A percentile compares a stretch with the other conserved stretches of the same genome.
Evolutionary conservation across 2,329 filamentous ascomycete genomes (phyloP).

Genomic region (Calonectria montana): DNA sequence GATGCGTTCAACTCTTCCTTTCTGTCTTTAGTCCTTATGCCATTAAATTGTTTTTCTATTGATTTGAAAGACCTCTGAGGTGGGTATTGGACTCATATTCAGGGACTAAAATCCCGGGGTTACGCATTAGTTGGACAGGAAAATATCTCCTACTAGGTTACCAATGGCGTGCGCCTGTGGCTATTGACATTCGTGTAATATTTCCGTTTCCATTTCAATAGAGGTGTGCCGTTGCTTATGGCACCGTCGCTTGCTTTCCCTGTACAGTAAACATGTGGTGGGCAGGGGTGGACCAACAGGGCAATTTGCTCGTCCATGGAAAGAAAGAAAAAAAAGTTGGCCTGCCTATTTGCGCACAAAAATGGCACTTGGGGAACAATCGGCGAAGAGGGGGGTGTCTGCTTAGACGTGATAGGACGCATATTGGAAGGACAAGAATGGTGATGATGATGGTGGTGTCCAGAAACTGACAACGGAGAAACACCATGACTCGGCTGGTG

Average conservation of each 20-base stretch:
- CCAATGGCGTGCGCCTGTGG: background rate
- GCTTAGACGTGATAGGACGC: background rate
- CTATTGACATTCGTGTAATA: background rate
- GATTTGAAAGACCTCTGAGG: background rate
- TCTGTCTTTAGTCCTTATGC: background rate
- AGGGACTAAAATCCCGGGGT: constrained; percentile 15
- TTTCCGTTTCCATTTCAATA: constrained; percentile 3
- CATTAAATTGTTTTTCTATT: no score
- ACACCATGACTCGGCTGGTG: constrained; percentile 18
- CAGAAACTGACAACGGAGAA: constrained; percentile 7
- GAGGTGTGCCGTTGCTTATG: constrained; percentile 10
- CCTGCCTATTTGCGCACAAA: background rate
- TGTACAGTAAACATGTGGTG: background rate
- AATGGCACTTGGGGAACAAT: background rate
- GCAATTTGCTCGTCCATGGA: background rate
- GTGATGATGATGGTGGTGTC: constrained; percentile 1
- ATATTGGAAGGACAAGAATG: background rate
- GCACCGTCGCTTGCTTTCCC: constrained; percentile 2
- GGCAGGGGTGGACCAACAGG: background rate
- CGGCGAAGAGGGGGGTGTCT: background rate
- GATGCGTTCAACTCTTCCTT: background rate
- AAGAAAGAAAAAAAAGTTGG: background rate
- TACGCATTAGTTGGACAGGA: constrained; percentile 11
- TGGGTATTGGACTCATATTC: background rate
- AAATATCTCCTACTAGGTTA: background rate